Evolutionary conservation across 352 stramenopile genomes (phyloP).

Genomic region (Pythium phragmiticola): DNA sequence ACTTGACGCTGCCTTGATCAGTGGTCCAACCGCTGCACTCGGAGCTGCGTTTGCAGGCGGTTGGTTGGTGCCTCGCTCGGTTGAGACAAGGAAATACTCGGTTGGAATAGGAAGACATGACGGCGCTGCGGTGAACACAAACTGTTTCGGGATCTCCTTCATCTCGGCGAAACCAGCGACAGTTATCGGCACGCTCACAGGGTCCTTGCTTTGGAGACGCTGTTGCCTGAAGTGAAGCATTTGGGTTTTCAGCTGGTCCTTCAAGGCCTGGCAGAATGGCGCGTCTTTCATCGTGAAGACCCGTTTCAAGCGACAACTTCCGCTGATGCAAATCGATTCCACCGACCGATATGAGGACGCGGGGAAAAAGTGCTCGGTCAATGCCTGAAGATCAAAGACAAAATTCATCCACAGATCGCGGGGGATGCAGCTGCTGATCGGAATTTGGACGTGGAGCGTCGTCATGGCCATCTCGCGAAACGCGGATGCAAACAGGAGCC

Average conservation of each 20-base stretch:
- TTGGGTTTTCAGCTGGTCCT: conserved; percentile 1
- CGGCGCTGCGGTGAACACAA: conserved; percentile 46
- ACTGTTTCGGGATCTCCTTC: conserved; percentile 65
- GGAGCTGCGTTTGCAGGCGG: background rate
- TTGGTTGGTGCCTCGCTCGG: background rate
- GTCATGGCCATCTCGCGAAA: conserved; percentile 69
- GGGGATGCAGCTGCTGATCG: conserved; percentile 38
- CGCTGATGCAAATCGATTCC: conserved; percentile 73
- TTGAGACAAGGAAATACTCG: conserved; percentile 46
- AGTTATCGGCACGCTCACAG: conserved; percentile 3
- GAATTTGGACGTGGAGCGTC: conserved; percentile 68
- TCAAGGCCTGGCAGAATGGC: conserved; percentile 27
- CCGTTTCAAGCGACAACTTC: conserved; percentile 72
- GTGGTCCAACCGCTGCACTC: background rate
- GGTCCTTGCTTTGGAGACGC: conserved; percentile 16
- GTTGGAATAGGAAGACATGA: conserved; percentile 41
- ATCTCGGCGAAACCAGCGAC: conserved; percentile 33
- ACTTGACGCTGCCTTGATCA: background rate
- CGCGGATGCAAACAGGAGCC: conserved; percentile 74
- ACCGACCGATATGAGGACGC: conserved; percentile 63
- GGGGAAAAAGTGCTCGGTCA: conserved; percentile 60
- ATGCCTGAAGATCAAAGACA: conserved; percentile 66
- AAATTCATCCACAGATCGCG: conserved; percentile 81
- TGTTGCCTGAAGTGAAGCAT: conserved; percentile 16
- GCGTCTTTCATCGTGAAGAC: conserved; percentile 89